Evolutionary conservation across 2,329 filamentous ascomycete genomes (phyloP), one percentile per base, ranked within the genome.

Genomic region (Exophiala sp.): DNA sequence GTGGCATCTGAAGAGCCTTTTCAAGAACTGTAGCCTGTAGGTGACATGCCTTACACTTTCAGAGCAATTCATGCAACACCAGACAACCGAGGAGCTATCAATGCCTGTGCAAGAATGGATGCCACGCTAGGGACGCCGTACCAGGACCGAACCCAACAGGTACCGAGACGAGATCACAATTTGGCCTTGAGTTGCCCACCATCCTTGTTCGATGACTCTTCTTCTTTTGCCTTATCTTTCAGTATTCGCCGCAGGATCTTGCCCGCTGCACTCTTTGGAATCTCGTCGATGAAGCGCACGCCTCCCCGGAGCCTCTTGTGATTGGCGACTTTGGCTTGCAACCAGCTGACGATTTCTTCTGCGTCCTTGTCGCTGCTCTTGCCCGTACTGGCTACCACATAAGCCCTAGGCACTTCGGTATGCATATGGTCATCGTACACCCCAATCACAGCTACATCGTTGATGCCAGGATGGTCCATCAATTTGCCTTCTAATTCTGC

Each of bases 401-500:
- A 76, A 12, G 72, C 73, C 40, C 72, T 54, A 1, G 73, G 73
- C 7, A 72, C 69, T 58, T 76, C 73, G 6, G 72, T 74, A 18
- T 70, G 67, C 46, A 60, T 55, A 11, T 58, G 42, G 9, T 71
- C 66, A 32, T 66, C 63, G 5, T 63, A 49, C 12, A 75, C 66
- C 1, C 73, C 75, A 41, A 78, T 75, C 6, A 79, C 76, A 4
- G 74, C 73, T 0, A 74, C 75, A 63, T 79, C 76, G 2, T 68
- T 57, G 4, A 79, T 66, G 2, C 64, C 58, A 5, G 68, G 67
- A 54, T 78, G 73, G n/a, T 66, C 68, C 12, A 78, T 59, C 1
- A 79, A 63, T 39, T 76, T 55, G 1, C 69, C 74, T 63, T 79
- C 76, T 1, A 79, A 63, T 54, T 79, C 77, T 0, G 75, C 75